These are phyloP conservation scores for Tuber microsphaerosporum DNA, from an alignment of 495 filamentous ascomycete species.

Conservation along the genomic window DNA sequence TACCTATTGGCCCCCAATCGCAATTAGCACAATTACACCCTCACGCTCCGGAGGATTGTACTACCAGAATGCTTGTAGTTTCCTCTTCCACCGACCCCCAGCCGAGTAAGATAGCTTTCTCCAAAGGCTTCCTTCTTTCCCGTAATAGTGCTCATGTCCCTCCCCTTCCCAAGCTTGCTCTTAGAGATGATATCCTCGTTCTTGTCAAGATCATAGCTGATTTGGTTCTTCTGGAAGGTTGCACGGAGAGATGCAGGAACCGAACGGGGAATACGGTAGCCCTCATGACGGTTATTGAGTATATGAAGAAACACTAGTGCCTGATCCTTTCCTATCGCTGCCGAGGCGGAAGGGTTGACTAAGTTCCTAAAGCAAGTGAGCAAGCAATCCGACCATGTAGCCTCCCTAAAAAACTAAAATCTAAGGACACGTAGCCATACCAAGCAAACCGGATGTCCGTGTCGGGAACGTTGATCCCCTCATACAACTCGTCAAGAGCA, in stretches of 20 bases:
- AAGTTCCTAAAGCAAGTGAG: constrained; percentile 53
- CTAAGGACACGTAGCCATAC: constrained; percentile 36
- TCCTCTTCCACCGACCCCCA: constrained; percentile 75
- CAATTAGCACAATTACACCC: not conserved
- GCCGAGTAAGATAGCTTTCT: constrained; percentile 84
- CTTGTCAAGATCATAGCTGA: constrained; percentile 87
- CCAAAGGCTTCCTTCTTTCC: constrained; percentile 82
- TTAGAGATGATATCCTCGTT: constrained; percentile 35
- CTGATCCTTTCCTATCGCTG: constrained; percentile 87
- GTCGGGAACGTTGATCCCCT: constrained; percentile 87
- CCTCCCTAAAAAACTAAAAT: not conserved
- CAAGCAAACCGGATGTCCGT: constrained; percentile 89
- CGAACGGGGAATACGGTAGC: constrained; percentile 85
- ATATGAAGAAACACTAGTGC: constrained; percentile 91
- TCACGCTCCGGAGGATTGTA: not conserved
- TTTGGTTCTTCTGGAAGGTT: constrained; percentile 85
- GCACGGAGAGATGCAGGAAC: constrained; percentile 84
- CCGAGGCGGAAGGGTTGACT: constrained; percentile 74
- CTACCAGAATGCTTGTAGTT: constrained; percentile 55
- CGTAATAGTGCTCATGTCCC: constrained; percentile 37
- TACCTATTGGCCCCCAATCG: constrained; percentile 45
- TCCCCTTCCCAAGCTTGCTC: constrained; percentile 27
- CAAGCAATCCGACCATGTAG: not conserved
- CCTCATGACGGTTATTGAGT: constrained; percentile 88
- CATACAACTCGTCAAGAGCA: constrained; percentile 74